phyloP scores from a whole-genome alignment of 345 rosid genomes.

The Bruguiera sexangula region DNA sequence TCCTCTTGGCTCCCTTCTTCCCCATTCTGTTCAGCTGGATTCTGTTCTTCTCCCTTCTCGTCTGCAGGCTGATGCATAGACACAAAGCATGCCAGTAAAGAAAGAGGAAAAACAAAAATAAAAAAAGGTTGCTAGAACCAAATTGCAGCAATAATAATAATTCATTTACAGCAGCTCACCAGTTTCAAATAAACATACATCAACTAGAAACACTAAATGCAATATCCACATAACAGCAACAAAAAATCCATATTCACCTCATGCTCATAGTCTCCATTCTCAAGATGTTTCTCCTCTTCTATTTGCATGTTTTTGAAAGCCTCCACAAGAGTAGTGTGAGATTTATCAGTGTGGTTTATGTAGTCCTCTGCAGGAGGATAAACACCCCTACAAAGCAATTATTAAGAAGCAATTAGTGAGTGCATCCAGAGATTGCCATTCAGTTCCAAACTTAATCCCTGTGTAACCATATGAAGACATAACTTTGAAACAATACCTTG shows the following conservation, averaged over 20 bases:
- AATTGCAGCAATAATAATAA: neutral
- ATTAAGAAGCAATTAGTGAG: neutral
- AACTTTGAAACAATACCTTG: constrained; percentile 47
- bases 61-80: constrained; percentile 42
- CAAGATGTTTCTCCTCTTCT: constrained; percentile 71
- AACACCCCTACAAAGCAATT: constrained; percentile 52
- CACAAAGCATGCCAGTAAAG: neutral
- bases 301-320: constrained; percentile 82
- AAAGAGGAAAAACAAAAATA: neutral
- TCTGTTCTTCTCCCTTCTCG: constrained; percentile 48
- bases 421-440: too few species aligned
- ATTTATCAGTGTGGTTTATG: constrained; percentile 57
- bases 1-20: constrained; percentile 81
- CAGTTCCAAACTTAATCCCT: neutral
- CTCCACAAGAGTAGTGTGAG: constrained; percentile 70
- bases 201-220: neutral
- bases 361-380: constrained; percentile 64
- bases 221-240: neutral
- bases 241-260: constrained; percentile 42
- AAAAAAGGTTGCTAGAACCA: neutral
- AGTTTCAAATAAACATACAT: neutral
- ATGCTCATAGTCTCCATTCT: constrained; percentile 72
- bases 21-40: constrained; percentile 50
- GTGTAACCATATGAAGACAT: neutral
- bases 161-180: neutral